Evolutionary conservation across 805 yeast genomes (phyloP), one percentile per base, ranked within the genome.

Genomic region (Metschnikowia cerradonensis): DNA sequence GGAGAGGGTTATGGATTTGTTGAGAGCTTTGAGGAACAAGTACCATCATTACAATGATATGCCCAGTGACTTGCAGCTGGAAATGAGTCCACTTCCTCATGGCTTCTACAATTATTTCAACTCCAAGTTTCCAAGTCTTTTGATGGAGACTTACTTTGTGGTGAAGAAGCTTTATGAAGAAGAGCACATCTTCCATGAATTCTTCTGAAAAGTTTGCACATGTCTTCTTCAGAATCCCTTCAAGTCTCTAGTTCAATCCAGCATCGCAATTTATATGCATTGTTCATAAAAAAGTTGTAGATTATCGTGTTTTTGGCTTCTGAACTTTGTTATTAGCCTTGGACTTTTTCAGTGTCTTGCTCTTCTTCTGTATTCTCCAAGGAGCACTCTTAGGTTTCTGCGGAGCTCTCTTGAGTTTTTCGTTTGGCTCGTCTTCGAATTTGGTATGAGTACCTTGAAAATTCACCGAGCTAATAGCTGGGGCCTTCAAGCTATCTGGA

Each of bases 41-140:
- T 86, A 89, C 62, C 98, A 94, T 66, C 99, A 94, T 66, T 92
- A 79, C 66, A 90, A 90, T 68, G 99, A 94, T 65, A 70, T 91
- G 63, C 96, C 97, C 1, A 76, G 70, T 8, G 79, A 73, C 13
- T 74, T 94, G 51, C 82, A 81, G 47, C 64, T 63, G 14, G 75
- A 80, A 45, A 86, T 94, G 81, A 85, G 89, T 17, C 86, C 92
- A 0, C 68, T 90, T 26, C 97, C 97, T 0, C 81, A 82, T 45
- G 97, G 96, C 0, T 94, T 88, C 64, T 87, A 89, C 66, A 67
- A 72, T 41, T 94, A 88, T 65, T 94, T 90, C 67, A 81, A 82
- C 41, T 61, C 66, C 30, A 79, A 82, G 62, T 94, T 92, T 63
- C 99, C 99, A 1, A 75, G 77, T 48, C 67, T 94, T 59, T 67